Evolutionary conservation across 1,139 yeast species (phyloP).

Genomic region (Geotrichum reessii): DNA sequence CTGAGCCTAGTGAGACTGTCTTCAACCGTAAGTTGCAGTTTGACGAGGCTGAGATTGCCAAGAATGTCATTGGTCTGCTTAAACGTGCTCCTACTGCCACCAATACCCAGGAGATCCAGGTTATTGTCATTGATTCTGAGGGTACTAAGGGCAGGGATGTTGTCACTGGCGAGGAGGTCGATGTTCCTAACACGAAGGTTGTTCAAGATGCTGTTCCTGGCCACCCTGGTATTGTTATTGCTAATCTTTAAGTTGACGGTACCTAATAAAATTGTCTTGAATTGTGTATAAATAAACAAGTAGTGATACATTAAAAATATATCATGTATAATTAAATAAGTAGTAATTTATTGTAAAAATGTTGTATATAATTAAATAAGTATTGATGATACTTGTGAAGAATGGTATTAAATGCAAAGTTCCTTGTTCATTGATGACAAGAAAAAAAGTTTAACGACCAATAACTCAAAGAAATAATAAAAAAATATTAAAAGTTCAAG

Average conservation of each 20-base stretch:
- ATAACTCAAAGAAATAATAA: not conserved
- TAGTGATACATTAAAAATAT: not conserved
- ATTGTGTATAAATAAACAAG: not conserved
- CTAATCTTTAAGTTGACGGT: slow-evolving; percentile 40
- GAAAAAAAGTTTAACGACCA: not conserved
- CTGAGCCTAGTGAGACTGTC: slow-evolving; percentile 58
- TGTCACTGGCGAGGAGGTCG: slow-evolving; percentile 64
- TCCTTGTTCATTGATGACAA: not conserved
- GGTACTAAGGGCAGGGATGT: slow-evolving; percentile 64
- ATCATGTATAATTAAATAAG: not conserved
- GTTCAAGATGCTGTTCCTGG: slow-evolving; percentile 89
- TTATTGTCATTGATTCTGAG: slow-evolving; percentile 46
- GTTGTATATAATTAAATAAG: no score
- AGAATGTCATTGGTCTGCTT: slow-evolving; percentile 47
- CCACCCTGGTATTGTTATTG: slow-evolving; percentile 76
- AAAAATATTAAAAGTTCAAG: not conserved
- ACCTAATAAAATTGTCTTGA: not conserved
- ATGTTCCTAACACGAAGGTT: slow-evolving; percentile 60
- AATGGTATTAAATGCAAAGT: not conserved
- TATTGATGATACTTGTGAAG: not conserved
- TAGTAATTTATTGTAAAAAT: no score
- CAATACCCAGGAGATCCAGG: slow-evolving; percentile 51
- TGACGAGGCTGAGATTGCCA: slow-evolving; percentile 66
- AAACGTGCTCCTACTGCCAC: slow-evolving; percentile 63
- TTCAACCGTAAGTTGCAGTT: slow-evolving; percentile 83